Evolutionary conservation across 164 flowering plant genomes (phyloP), one percentile per base, ranked within the genome.

Genomic region (Macadamia tetraphylla): DNA sequence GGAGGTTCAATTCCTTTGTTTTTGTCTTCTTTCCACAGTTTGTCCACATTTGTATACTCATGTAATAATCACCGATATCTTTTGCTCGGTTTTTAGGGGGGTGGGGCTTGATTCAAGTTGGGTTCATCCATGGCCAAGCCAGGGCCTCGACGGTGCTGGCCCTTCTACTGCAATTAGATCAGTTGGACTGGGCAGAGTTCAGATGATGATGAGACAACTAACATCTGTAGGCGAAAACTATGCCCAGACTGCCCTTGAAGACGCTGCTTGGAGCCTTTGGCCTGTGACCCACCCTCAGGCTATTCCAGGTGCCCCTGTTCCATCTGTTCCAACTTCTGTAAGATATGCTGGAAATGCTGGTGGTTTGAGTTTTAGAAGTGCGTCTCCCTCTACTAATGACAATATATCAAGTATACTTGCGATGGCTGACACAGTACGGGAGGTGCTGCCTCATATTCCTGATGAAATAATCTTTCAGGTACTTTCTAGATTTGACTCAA

Each of bases 131-230:
- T 88, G 90, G 91, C 83, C 88, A 18, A 70, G 74, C 61, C 85
- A 81, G 57, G 83, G 90, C 71, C 75, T 81, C 72, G 97, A 94
- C 78, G 99, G 90, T 73, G 94, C 97, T 66, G 97, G 98, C 31
- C 92, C 99, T 9, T 94, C 99, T 14, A 83, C 76, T 56, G 83
- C 86, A 66, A 77, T 73, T 17, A 77, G 90, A 70, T 73, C 96
- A 23, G 90, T 76, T 72, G 94, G 99, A 46, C 65, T 94, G 57
- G 83, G 91, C 30, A 77, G 97, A 71, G 94, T 94, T 63, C 99
- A 94, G 78, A 88, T 84, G 94, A 86, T 94, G 96, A 92, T 94
- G 99, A 86, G 98, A 75, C 97, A 92, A 68, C 91, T 94, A 74
- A 95, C 99, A 55, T 85, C 98, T 71, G 95, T 94, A n/a, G 97